Base-by-base conservation (phyloP, 805 yeast genomes). In the Nakazawaea populi region DNA sequence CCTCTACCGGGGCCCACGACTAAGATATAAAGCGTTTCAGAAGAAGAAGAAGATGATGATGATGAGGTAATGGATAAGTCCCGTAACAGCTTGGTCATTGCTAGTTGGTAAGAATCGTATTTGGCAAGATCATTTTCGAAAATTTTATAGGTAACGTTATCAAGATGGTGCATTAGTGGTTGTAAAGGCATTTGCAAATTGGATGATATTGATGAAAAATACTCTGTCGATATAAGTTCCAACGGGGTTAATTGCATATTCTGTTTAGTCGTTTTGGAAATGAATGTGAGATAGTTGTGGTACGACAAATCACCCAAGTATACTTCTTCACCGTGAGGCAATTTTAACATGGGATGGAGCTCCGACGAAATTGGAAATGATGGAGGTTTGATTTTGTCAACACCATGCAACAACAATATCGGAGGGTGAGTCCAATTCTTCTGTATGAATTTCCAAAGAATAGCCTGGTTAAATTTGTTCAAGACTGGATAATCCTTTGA, bases 1-100 rank as follows among this genome's bases (percentile, higher is more conserved):
- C 97, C 97, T 43, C 89, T 70, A 1, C 97, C 97, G 0, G 97
- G 94, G 0, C 97, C 97, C 2, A 86, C 82, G 2, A 91, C 75
- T 4, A 86, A 73, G 7, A 87, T 67, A 9, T 68, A 67, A 30
- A 74, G 55, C 8, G 54, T 60, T 18, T 18, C 24, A 18, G 24
- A 18, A 3, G 24, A 18, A 18, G 24, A 18, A 18, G 5, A 12
- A 4, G 46, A 28, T 45, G 11, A 8, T 27, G 27, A 34, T 32
- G 27, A 28, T 34, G 40, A 37, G 18, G 40, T 37, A 34, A 10
- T 5, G 35, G 35, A 32, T 37, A 34, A 34, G 24, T 39, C 44
- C 10, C 2, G n/a, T 14, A 86, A 52, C 0, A 91, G 89, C 42
- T 72, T 62, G 29, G 67, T 69, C 5, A 87, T 78, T 1, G 96